These are phyloP conservation scores for Aspergillus japonicus DNA, from an alignment of 2,329 filamentous ascomycete species.

Conservation along the genomic window DNA sequence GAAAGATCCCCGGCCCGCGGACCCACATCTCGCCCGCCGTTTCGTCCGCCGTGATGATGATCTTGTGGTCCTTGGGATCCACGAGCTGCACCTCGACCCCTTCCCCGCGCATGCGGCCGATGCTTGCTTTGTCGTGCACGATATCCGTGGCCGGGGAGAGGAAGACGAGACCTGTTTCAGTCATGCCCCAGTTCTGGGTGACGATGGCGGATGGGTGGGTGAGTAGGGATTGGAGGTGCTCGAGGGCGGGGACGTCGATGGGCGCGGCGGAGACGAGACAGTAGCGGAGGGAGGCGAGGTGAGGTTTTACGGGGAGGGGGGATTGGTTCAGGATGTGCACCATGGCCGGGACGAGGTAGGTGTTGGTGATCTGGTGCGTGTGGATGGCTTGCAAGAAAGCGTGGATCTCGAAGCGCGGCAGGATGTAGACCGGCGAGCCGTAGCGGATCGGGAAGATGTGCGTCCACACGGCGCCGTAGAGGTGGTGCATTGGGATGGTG, in stretches of 20 bases:
- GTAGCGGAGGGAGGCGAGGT: slow-evolving; percentile 38
- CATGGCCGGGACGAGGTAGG: slow-evolving; percentile 43
- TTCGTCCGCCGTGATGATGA: not conserved
- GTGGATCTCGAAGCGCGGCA: slow-evolving; percentile 40
- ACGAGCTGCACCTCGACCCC: slow-evolving; percentile 26
- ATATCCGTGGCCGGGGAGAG: slow-evolving; percentile 31
- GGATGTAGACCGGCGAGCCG: slow-evolving; percentile 42
- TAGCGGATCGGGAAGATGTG: slow-evolving; percentile 42
- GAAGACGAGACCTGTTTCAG: slow-evolving; percentile 45
- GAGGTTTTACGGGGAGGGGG: slow-evolving; percentile 4
- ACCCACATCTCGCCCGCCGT: not conserved
- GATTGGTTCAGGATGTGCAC: slow-evolving; percentile 27
- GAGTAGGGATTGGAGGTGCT: slow-evolving; percentile 36
- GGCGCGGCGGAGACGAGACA: slow-evolving; percentile 47
- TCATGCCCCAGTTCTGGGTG: slow-evolving; percentile 51
- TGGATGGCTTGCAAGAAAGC: slow-evolving; percentile 35
- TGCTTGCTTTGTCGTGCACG: slow-evolving; percentile 43
- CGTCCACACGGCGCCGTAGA: slow-evolving; percentile 40
- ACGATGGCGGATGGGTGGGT: slow-evolving; percentile 33
- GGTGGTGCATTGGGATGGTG: slow-evolving; percentile 51
- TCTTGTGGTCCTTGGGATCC: slow-evolving; percentile 11
- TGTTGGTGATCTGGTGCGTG: slow-evolving; percentile 42
- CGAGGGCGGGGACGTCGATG: slow-evolving; percentile 37
- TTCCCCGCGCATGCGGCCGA: slow-evolving; percentile 33
- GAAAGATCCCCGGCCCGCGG: slow-evolving; percentile 10